Evolutionary conservation across 1,284 basidiomycete genomes (phyloP), one percentile per base, ranked within the genome.

Genomic region (Austroboletus rostrupii): DNA sequence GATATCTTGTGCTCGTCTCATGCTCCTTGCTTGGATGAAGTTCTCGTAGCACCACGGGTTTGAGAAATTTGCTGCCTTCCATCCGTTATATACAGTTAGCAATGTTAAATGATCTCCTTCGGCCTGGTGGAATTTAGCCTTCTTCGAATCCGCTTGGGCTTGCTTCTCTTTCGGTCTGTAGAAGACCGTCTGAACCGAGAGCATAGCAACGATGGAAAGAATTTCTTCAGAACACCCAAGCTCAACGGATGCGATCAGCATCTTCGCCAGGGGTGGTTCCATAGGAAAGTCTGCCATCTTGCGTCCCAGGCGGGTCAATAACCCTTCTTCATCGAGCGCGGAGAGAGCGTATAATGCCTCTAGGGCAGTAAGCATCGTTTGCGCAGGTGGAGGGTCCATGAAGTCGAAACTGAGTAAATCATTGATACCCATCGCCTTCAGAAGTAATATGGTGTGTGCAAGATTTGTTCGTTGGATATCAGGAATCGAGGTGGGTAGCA

Each of bases 261-360:
- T 98, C 75, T 99, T 99, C 11, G 96, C 94, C 54, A 95, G 73
- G 4, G 91, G 84, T 7, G 96, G 97, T 56, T 98, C 95, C 85
- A 98, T 92, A 7, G 97, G 97, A 74, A 98, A 96, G 66, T 99
- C 96, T 2, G 97, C 96, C 97, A 99, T 99, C 72, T 99, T 99
- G 51, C 96, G 81, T 1, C 96, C 97, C 13, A 98, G 74, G 16
- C 92, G 81, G 1, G 97, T 99, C 60, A 99, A 73, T 10, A 98
- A 73, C 5, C 97, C 97, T 72, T 98, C 97, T 59, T 98, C 94
- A 61, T 99, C 97, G 32, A 99, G 76, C 4, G 96, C 97, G 0
- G 93, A 96, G 6, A 99, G 78, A 2, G 95, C 96, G 69, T 97
- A 98, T 3, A 99, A 72, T 52, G 90, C 85, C 67, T 99, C 96